Conservation (phyloP, 345 rosid species). For the Eucalyptus marginata region DNA sequence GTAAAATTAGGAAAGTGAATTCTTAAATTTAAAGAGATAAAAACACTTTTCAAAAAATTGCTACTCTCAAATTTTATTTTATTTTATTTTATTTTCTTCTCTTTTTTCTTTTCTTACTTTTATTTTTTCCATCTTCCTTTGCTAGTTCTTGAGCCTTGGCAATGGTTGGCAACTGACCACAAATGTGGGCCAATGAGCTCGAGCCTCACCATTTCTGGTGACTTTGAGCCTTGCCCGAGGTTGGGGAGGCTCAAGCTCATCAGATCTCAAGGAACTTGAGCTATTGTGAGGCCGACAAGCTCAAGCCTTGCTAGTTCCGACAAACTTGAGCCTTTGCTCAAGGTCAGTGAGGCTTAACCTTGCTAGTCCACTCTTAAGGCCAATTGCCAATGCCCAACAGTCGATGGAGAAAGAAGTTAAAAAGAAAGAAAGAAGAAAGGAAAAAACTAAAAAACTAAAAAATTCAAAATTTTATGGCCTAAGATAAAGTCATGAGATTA, state of each 20-base stretch:
- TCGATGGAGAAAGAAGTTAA: rapidly evolving
- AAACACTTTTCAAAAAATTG: background rate
- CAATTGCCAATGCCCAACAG: rapidly evolving
- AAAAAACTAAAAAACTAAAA: no score
- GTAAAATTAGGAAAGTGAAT: background rate
- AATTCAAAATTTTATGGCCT: rapidly evolving
- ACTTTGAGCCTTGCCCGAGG: rapidly evolving
- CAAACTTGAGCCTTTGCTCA: background rate
- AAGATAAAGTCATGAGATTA: no score
- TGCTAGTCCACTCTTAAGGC: no score
- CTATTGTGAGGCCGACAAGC: background rate
- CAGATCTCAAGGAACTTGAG: no score
- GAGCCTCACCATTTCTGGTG: background rate
- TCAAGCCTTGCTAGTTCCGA: background rate
- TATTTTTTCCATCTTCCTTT: no score
- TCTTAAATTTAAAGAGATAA: background rate
- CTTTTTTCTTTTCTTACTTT: no score
- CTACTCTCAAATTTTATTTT: rapidly evolving
- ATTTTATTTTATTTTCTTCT: no score
- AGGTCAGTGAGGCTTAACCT: no score
- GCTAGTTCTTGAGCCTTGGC: rapidly evolving
- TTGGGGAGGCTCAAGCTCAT: no score
- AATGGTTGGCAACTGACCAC: rapidly evolving
- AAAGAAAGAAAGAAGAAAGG: no score
- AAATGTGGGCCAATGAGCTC: rapidly evolving